These are phyloP conservation scores for Geosmithia morbida DNA, from an alignment of 2,329 filamentous ascomycete genomes.

Conservation along the genomic window DNA sequence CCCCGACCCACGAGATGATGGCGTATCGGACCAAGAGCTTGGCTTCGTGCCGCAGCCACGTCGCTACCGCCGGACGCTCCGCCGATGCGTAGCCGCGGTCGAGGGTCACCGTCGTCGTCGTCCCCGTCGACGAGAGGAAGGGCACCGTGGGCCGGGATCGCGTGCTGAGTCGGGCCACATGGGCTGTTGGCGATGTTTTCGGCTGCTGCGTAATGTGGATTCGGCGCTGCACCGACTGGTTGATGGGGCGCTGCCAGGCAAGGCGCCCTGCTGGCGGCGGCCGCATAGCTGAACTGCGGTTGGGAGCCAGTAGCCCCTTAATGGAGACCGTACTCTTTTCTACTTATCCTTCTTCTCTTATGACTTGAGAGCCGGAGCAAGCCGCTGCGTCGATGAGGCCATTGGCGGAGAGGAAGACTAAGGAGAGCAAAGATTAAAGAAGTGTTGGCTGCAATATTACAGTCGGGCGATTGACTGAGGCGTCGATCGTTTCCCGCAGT, in stretches of 20 bases:
- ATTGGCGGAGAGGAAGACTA: too few relatives aligned
- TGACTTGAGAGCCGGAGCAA: too few relatives aligned
- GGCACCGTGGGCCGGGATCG: conserved; percentile 22
- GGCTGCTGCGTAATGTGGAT: not conserved
- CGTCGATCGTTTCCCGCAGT: not conserved
- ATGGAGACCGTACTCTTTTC: too few relatives aligned
- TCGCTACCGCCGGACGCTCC: conserved; percentile 27
- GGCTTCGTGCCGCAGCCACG: conserved; percentile 57
- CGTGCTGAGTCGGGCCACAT: conserved; percentile 13
- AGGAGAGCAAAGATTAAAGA: too few relatives aligned
- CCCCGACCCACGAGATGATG: conserved; percentile 47
- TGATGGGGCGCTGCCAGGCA: too few relatives aligned
- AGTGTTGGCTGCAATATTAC: too few relatives aligned
- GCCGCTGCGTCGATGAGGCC: too few relatives aligned
- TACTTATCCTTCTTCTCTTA: too few relatives aligned
- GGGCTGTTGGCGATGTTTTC: not conserved
- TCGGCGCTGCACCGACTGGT: too few relatives aligned
- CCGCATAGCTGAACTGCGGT: too few relatives aligned
- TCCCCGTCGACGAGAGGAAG: conserved; percentile 25
- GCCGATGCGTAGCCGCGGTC: conserved; percentile 70
- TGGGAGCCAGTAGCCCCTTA: too few relatives aligned
- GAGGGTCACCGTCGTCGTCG: conserved; percentile 28
- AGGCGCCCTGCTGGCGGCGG: too few relatives aligned
- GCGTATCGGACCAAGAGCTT: conserved; percentile 56
- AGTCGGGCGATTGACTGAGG: not conserved